Base-by-base conservation (phyloP, 176 grass and related monocot species). In the Eleusine coracana region DNA sequence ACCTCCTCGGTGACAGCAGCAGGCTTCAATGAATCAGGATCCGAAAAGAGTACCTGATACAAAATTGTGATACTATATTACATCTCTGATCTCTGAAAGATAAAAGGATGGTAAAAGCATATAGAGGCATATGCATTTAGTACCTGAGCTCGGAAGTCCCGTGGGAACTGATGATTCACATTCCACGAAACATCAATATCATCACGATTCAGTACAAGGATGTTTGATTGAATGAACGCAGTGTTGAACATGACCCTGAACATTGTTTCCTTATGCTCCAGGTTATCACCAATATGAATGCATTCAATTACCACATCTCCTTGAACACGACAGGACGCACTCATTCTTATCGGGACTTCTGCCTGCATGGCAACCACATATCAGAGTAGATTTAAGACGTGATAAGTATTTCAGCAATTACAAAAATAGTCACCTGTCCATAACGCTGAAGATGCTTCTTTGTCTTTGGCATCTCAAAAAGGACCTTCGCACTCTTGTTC, bases 241-340 rank as follows among this genome's bases (percentile, higher is more conserved):
- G 96, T 98, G 79, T 98, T 98, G 82, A 98, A 98, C 96, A 98
- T 98, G 72, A 87, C 72, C 7, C 86, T 90, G 68, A 98, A 96
- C 93, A 93, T 96, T 80, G 87, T 91, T 82, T 98, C 89, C 84
- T 93, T 88, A 5, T 75, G 45, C 75, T 93, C 89, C 38, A 92
- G 60, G 86, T 90, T 83, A 71, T 92, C 81, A n/a, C 84, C 76
- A 40, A 92, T 75, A 40, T 99, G 93, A 67, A 96, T 87, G 80
- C 93, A 96, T 76, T 99, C 96, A 77, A 99, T 56, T 62, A 99
- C 93, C 56, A 99, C 96, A 80, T 99, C 92, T 76, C 89, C 89
- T 74, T 92, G 86, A 89, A 92, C 86, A 88, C 78, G 68, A 71
- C 88, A 93, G n/a, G 65, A 86, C 18, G 69, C 84, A 64, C 75